Percentiles rank a stretch among this genome's conserved stretches.
phyloP scores from a whole-genome alignment of 2,329 filamentous ascomycete species.

The Botrytis squamosa region DNA sequence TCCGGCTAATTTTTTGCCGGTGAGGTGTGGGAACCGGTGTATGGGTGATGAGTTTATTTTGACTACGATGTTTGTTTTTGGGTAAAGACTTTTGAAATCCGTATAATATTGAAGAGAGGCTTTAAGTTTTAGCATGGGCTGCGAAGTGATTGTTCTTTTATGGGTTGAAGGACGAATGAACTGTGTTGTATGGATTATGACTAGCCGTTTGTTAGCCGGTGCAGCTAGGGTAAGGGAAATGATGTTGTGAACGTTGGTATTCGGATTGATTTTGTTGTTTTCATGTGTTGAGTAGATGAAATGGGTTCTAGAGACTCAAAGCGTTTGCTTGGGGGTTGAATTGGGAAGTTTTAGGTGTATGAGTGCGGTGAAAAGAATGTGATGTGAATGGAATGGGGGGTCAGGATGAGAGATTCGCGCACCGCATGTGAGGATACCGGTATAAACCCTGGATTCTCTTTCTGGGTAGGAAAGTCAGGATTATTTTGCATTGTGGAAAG shows the following conservation, averaged over 20 bases:
- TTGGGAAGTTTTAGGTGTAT: neutral
- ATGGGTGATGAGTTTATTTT: neutral
- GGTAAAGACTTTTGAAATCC: no score
- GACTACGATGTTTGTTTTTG: neutral
- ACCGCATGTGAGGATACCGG: neutral
- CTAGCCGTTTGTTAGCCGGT: neutral
- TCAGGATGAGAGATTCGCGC: neutral
- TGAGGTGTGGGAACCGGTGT: neutral
- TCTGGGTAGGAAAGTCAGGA: neutral
- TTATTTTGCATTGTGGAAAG: neutral
- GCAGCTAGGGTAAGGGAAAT: neutral
- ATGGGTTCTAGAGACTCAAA: neutral
- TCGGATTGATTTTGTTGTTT: neutral
- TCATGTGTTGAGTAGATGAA: neutral
- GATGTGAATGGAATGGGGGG: neutral
- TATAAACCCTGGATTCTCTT: no score
- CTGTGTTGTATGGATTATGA: neutral
- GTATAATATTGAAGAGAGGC: neutral
- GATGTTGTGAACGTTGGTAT: neutral
- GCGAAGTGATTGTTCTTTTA: neutral
- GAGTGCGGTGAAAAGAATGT: neutral
- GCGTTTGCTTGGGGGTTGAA: neutral
- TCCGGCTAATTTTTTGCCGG: constrained; percentile 3
- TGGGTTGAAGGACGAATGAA: neutral
- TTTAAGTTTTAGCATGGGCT: neutral